Base-by-base conservation (phyloP, 2,329 filamentous ascomycete genomes). In the Arachnomyces sp. region DNA sequence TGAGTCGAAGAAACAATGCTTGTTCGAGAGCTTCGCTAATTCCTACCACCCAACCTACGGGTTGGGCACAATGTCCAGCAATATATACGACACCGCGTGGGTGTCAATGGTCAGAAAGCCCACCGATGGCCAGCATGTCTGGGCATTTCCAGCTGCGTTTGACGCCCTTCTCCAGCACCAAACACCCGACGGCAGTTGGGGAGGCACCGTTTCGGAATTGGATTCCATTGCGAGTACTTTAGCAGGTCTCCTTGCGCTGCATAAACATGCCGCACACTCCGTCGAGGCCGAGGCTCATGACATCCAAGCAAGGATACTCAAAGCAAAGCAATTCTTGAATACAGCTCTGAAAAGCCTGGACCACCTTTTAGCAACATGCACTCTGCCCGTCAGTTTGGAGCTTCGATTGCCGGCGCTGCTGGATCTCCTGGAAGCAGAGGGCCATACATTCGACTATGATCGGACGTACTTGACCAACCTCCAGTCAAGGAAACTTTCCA, bases 1-100 rank as follows among this genome's bases (percentile, higher is more conserved):
- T n/a, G n/a, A n/a, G n/a, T n/a, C n/a, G n/a, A n/a, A n/a, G n/a
- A n/a, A n/a, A n/a, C n/a, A n/a, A n/a, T n/a, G n/a, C n/a, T n/a
- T n/a, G n/a, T n/a, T n/a, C n/a, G n/a, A n/a, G n/a, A n/a, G n/a
- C n/a, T n/a, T n/a, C n/a, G n/a, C n/a, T n/a, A n/a, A n/a, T n/a
- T n/a, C n/a, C n/a, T n/a, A n/a, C n/a, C n/a, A n/a, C n/a, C n/a
- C n/a, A n/a, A 25, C 20, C 5, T 25, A 34, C 25, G 5, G 28
- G 9, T 12, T 54, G 6, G 54, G 57, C 5, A 52, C 49, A 0
- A 53, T 58, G 49, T 55, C 52, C 16, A 45, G 48, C 38, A 42
- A 50, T 18, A 39, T 53, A 17, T 63, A 63, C 41, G 58, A 61
- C 37, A 62, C 60, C 2, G 60, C 60, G 2, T 63, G 60, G 59